Conservation (phyloP, 2,329 filamentous ascomycete species). For the Penicillium janthinellum region DNA sequence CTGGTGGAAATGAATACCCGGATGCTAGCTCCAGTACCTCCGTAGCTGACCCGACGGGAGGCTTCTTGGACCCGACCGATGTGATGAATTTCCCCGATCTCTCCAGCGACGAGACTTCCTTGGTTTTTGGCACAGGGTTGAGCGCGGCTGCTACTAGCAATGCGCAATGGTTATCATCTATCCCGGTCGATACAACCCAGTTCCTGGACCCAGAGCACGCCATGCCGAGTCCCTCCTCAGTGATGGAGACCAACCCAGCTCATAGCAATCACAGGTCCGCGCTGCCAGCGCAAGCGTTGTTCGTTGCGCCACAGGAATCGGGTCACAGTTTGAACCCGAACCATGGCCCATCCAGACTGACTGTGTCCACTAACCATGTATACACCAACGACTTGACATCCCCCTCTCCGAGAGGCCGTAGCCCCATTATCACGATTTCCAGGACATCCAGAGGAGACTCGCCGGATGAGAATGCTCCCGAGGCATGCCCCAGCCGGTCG, state of each 20-base stretch:
- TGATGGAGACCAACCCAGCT: conserved; percentile 14
- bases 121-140: conserved; percentile 16
- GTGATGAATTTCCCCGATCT: conserved; percentile 18
- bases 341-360: conserved; percentile 9
- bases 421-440: conserved; percentile 50
- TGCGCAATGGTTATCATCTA: conserved; percentile 21
- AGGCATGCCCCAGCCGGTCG: conserved; percentile 36
- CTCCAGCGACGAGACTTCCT: conserved; percentile 13
- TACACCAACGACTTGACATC: conserved; percentile 3
- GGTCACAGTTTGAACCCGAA: conserved; percentile 8
- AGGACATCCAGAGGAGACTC: conserved; percentile 48
- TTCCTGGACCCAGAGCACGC: conserved; percentile 38
- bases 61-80: conserved; percentile 20
- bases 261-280: conserved; percentile 8
- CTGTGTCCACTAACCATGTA: conserved; percentile 11
- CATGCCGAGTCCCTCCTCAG: conserved; percentile 33
- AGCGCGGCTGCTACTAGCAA: conserved; percentile 4
- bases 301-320: conserved; percentile 17
- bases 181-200: conserved; percentile 28
- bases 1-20: conserved; percentile 13
- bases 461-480: conserved; percentile 31
- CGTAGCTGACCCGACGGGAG: conserved; percentile 6
- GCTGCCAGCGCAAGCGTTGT: conserved; percentile 22
- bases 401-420: conserved; percentile 36
- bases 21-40: conserved; percentile 14